Base-by-base conservation (phyloP, 768 basidiomycete genomes). In the Cytidiella melzeri region DNA sequence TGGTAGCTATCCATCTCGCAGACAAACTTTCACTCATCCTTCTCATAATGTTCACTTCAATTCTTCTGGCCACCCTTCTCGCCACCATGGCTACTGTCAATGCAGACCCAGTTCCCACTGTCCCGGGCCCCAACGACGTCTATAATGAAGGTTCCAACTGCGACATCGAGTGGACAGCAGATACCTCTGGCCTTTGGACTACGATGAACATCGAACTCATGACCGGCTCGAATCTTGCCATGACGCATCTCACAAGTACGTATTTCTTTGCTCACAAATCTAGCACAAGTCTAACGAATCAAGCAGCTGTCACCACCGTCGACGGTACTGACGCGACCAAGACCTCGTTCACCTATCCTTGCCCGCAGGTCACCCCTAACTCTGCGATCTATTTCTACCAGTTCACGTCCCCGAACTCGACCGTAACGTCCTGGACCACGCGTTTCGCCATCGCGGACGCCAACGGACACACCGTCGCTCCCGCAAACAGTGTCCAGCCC, bases 321-420 rank as follows among this genome's bases (percentile, higher is more conserved):
- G 87, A 90, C 53, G 87, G 83, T n/a, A 83, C 84, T 3, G 56
- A 70, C 55, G 51, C 60, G 47, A 64, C 45, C 50, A 69, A 61
- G 71, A 77, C 58, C 27, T 67, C 63, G 0, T 82, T 73, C 62
- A 62, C 68, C 30, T 87, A 73, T 59, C 55, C 76, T n/a, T 92
- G 89, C 68, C 89, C 84, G 18, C 57, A 85, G 82, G 85, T 90
- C 34, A 68, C 67, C 18, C 75, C 78, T 18, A 70, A 84, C 64
- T 72, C 87, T 2, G 60, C 79, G 30, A 80, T 90, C 55, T 91
- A 89, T 70, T 91, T 90, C 71, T 87, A 87, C 65, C 85, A 89
- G 58, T 90, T 86, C 71, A 70, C 76, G 13, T 65, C 77, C 1
- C 67, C 74, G 0, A 58, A 53, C 5, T 60, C 77, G 0, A 1